A percentile compares a stretch with the other conserved stretches of the same genome.
phyloP scores from a whole-genome alignment of 2,329 filamentous ascomycete genomes.

The Penicillium capsulatum region DNA sequence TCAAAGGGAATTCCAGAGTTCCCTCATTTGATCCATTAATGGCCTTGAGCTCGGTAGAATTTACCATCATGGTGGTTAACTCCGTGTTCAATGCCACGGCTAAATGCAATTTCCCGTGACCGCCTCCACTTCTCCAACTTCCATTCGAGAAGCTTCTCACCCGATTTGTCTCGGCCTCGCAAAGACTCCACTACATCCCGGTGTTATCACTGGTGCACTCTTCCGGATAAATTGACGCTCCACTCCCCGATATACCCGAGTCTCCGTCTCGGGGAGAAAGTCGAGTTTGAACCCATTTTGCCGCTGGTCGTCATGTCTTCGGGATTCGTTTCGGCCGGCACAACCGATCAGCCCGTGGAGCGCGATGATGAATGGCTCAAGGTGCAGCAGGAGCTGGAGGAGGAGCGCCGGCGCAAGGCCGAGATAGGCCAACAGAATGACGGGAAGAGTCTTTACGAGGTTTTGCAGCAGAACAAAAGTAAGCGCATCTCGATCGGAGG shows the following conservation, averaged over 20 bases:
- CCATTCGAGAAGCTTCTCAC: not conserved
- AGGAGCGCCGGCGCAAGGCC: slow-evolving; percentile 43
- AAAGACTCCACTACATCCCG: slow-evolving; percentile 5
- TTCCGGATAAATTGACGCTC: slow-evolving; percentile 17
- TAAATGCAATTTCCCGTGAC: not conserved
- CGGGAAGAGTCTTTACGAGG: slow-evolving; percentile 49
- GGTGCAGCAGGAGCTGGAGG: slow-evolving; percentile 45
- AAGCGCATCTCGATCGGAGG: slow-evolving; percentile 28
- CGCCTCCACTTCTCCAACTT: not conserved
- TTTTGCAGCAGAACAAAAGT: slow-evolving; percentile 50
- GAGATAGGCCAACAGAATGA: slow-evolving; percentile 51
- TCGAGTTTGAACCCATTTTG: no score
- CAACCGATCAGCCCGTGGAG: slow-evolving; percentile 38
- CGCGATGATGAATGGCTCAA: slow-evolving; percentile 44
- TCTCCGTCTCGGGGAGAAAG: slow-evolving; percentile 5
- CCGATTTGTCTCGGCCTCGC: no score
- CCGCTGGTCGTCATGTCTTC: slow-evolving; percentile 45
- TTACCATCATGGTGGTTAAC: no score
- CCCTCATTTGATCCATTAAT: no score
- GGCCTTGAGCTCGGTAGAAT: no score
- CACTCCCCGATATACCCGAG: slow-evolving; percentile 16
- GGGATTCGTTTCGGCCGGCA: slow-evolving; percentile 45
- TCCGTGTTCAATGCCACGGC: no score
- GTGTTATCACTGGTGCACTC: not conserved
- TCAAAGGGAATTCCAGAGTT: no score